phyloP scores from a whole-genome alignment of 768 basidiomycete species.

The Naganishia friedmannii region DNA sequence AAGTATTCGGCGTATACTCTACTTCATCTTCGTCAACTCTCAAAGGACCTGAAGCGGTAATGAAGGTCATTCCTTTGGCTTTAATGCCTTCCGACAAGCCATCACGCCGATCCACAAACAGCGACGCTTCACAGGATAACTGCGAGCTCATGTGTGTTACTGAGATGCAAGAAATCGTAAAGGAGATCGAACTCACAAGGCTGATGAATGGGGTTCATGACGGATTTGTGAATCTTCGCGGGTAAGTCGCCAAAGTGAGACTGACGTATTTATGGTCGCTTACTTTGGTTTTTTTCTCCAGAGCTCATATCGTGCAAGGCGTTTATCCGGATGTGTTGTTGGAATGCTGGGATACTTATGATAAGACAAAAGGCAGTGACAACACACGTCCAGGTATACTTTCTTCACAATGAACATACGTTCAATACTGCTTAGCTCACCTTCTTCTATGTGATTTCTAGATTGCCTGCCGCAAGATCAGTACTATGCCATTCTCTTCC shows the following conservation, averaged over 20 bases:
- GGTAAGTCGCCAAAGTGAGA: conserved; percentile 42
- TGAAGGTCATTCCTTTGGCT: conserved; percentile 47
- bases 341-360: conserved; percentile 81
- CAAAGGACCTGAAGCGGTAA: conserved; percentile 30
- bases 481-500: conserved; percentile 80
- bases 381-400: conserved; percentile 75
- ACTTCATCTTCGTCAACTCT: background rate
- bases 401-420: conserved; percentile 4
- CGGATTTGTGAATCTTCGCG: conserved; percentile 73
- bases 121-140: conserved; percentile 61
- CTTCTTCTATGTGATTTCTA: conserved; percentile 44
- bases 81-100: background rate
- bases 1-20: conserved; percentile 68
- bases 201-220: conserved; percentile 67
- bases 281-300: conserved; percentile 41
- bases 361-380: conserved; percentile 70
- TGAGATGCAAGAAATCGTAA: conserved; percentile 38
- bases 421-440: conserved; percentile 27
- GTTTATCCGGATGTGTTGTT: conserved; percentile 76
- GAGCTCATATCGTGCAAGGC: conserved; percentile 82
- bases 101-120: background rate
- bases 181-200: conserved; percentile 49
- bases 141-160: conserved; percentile 31
- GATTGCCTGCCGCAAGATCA: conserved; percentile 74
- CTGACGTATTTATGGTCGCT: background rate